Evolutionary conservation across 2,329 filamentous ascomycete genomes (phyloP).

Genomic region (Talaromyces verruculosus): DNA sequence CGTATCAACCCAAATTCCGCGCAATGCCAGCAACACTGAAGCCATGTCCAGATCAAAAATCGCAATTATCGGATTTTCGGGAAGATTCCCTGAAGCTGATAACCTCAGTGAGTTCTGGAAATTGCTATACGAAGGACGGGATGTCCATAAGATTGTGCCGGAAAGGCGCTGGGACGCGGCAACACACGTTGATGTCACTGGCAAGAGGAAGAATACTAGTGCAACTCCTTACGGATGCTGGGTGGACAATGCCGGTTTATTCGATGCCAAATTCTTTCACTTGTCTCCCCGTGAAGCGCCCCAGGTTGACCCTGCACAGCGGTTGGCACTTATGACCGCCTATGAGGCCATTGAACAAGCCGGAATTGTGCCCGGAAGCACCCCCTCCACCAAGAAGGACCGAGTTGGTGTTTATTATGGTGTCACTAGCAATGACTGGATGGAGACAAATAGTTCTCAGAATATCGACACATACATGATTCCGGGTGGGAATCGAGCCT

Average conservation of each 20-base stretch:
- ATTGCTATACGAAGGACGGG: conserved; percentile 33
- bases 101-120: conserved; percentile 30
- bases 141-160: conserved; percentile 50
- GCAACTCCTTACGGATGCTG: conserved; percentile 38
- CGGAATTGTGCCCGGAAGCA: conserved; percentile 69
- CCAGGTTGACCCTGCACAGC: conserved; percentile 77
- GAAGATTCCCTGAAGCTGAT: neutral
- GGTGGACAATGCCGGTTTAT: conserved; percentile 39
- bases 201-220: conserved; percentile 35
- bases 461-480: conserved; percentile 67
- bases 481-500: conserved; percentile 59
- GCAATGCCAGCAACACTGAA: too few relatives aligned
- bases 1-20: too few relatives aligned
- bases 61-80: neutral
- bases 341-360: conserved; percentile 80
- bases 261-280: conserved; percentile 45
- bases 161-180: conserved; percentile 41
- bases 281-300: conserved; percentile 72
- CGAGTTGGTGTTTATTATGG: conserved; percentile 71
- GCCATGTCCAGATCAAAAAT: neutral
- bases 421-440: conserved; percentile 69
- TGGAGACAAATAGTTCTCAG: conserved; percentile 62
- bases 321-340: conserved; percentile 71
- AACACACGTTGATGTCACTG: conserved; percentile 36
- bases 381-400: conserved; percentile 60